Base-by-base conservation (phyloP, 2,329 filamentous ascomycete species). In the Colletotrichum tropicicola region DNA sequence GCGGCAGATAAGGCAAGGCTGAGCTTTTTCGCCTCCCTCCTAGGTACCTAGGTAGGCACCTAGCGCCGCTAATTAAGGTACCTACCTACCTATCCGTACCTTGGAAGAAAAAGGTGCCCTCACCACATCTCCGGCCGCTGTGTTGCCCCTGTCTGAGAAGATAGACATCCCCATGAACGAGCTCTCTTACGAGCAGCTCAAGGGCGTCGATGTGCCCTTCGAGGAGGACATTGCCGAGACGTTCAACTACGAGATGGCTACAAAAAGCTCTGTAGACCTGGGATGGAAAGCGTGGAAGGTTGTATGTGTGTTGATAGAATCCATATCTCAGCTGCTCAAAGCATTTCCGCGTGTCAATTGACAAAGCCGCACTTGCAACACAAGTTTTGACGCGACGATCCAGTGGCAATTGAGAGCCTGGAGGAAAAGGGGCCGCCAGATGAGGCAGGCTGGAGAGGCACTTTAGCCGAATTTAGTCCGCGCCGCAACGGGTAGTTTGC, bases 111-210 rank as follows among this genome's bases (percentile, higher is more conserved):
- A n/a, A n/a, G n/a, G n/a, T n/a, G n/a, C n/a, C n/a, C n/a, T n/a
- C n/a, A n/a, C 72, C 91, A 94, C 77, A 92, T 94, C 71, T 90
- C 89, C 6, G 91, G 92, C 1, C 86, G 87, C 41, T 87, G 89
- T 2, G 91, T 93, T 2, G 88, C 89, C 9, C 77, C 12, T 91
- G 43, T 88, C 89, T 0, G 91, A 94, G 77, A 82, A 88, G 69
- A 83, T 85, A 64, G 83, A 82, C 28, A 85, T 86, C 5, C 86
- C 89, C 7, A 94, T 94, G 87, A 89, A 93, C 72, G 81, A 91
- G 73, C 81, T 94, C 43, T 86, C 82, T 0, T 79, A 89, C 45
- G 85, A 89, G 75, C 87, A 94, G 72, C 79, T 94, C 55, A 83
- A 91, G 79, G 82, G 77, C 5, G 86, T 97, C 3, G 91, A 95